phyloP scores from a whole-genome alignment of 805 yeast species.

The Zygoascus bituminiphila region DNA sequence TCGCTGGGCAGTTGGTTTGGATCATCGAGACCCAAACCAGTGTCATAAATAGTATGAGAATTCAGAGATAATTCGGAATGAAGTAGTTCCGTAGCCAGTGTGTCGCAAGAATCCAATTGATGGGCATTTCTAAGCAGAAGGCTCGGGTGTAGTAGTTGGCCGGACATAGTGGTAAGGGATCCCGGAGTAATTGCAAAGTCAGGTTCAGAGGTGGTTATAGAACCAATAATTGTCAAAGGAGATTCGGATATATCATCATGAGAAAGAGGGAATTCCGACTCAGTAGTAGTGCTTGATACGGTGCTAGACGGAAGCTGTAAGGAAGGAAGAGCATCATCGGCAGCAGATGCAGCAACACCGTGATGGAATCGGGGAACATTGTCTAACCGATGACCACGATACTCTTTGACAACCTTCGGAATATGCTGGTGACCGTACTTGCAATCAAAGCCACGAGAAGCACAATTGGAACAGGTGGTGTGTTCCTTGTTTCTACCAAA shows the following conservation, averaged over 20 bases:
- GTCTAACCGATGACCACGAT: not conserved
- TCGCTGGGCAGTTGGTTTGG: not conserved
- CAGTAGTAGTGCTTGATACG: not conserved
- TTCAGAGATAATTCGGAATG: not conserved
- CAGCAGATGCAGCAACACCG: too few species aligned
- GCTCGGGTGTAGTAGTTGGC: too few species aligned
- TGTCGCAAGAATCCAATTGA: not conserved
- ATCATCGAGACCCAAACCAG: not conserved
- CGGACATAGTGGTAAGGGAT: too few species aligned
- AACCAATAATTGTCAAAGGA: too few species aligned
- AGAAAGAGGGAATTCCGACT: too few species aligned
- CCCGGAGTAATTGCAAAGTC: too few species aligned
- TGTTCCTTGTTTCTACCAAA: not conserved
- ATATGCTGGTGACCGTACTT: not conserved
- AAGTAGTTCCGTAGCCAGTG: not conserved
- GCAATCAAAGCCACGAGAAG: not conserved
- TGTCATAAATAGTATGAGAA: not conserved
- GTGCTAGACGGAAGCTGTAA: not conserved
- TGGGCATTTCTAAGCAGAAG: not conserved
- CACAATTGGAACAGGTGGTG: not conserved
- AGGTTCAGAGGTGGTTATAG: too few species aligned
- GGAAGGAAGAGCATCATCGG: too few species aligned
- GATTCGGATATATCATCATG: too few species aligned
- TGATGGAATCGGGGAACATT: not conserved
- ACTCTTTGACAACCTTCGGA: not conserved